phyloP scores from a whole-genome alignment of 768 basidiomycete genomes.

The Cyathus striatus region DNA sequence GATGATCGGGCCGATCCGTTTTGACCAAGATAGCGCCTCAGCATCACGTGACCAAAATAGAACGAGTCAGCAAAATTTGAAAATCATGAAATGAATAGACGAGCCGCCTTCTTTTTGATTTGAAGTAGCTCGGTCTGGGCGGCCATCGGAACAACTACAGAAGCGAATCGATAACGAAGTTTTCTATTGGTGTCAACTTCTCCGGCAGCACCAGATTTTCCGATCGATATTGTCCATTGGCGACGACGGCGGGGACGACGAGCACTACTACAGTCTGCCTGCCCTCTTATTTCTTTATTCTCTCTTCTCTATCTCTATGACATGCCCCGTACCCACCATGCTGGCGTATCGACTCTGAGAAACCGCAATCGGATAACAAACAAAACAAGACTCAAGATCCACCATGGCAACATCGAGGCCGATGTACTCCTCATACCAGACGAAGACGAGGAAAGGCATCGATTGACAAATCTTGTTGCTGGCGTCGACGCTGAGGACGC shows the following conservation, averaged over 20 bases:
- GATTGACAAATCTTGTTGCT: constrained; percentile 68
- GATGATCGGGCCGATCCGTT: too few relatives aligned
- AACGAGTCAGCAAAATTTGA: too few relatives aligned
- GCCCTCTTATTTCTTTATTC: constrained; percentile 23
- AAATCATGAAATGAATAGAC: too few relatives aligned
- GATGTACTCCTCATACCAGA: constrained; percentile 79
- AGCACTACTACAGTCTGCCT: constrained; percentile 32
- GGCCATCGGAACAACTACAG: too few relatives aligned
- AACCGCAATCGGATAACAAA: constrained; percentile 90
- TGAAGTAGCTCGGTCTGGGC: too few relatives aligned
- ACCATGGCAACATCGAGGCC: constrained; percentile 75
- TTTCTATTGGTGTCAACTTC: too few relatives aligned
- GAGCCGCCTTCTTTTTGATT: too few relatives aligned
- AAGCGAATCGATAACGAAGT: too few relatives aligned
- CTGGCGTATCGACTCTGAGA: constrained; percentile 73
- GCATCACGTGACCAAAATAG: too few relatives aligned
- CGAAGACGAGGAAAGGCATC: constrained; percentile 80
- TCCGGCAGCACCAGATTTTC: too few relatives aligned
- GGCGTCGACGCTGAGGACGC: constrained; percentile 92
- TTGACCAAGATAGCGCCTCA: too few relatives aligned
- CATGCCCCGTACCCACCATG: constrained; percentile 79
- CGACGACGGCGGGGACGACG: constrained; percentile 51
- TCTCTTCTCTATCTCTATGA: constrained; percentile 61
- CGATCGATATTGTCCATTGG: too few relatives aligned
- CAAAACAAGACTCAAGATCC: constrained; percentile 84